These are phyloP conservation scores for Boletus coccyginus DNA, from an alignment of 768 basidiomycete genomes.

Conservation along the genomic window DNA sequence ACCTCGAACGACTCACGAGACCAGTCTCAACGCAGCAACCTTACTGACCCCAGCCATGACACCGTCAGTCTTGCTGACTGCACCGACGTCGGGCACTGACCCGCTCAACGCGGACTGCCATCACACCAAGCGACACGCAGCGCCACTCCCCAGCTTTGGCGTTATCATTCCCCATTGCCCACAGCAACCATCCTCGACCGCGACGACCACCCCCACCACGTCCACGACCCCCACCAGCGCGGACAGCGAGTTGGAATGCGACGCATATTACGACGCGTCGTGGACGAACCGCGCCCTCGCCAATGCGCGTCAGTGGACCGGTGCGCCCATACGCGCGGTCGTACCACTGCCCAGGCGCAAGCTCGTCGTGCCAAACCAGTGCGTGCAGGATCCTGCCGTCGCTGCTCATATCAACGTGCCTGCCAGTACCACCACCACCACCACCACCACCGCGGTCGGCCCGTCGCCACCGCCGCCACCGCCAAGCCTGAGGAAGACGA, in stretches of 20 bases:
- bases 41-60: conserved; percentile 2
- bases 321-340: conserved; percentile 24
- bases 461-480: not conserved
- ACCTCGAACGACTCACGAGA: no score
- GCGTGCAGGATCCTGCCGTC: no score
- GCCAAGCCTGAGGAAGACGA: not conserved
- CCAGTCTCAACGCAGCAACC: no score
- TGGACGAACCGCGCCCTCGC: not conserved
- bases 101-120: not conserved
- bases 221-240: not conserved
- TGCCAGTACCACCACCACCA: not conserved
- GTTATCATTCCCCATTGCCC: not conserved
- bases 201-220: not conserved
- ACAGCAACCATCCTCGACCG: not conserved
- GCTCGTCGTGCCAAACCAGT: not conserved
- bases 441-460: no score
- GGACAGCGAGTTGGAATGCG: not conserved
- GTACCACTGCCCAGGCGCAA: conserved; percentile 18
- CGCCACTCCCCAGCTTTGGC: not conserved
- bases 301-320: conserved; percentile 12
- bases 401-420: not conserved
- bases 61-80: conserved; percentile 4
- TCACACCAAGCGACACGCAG: not conserved
- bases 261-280: not conserved
- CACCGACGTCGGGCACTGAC: not conserved